Evolutionary conservation across 2,329 filamentous ascomycete genomes (phyloP), one percentile per base, ranked within the genome.

Genomic region (Annulohypoxylon truncatum): DNA sequence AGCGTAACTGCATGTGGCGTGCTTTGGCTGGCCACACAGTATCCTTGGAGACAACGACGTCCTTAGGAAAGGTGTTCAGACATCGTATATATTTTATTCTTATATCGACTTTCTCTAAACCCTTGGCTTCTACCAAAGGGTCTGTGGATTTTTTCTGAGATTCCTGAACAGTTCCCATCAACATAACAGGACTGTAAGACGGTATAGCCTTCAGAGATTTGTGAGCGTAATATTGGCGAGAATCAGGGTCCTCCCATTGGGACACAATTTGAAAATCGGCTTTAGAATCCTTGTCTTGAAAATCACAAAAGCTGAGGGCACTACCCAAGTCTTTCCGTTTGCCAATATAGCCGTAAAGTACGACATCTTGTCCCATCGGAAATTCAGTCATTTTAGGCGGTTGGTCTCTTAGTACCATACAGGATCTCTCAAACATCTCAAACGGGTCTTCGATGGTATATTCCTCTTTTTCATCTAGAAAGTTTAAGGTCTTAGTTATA

Each of bases 1-100:
- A 95, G 28, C 94, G 89, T 46, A 99, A 84, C 72, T 98, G 94
- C 15, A 97, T 81, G 78, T 98, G 92, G 20, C 96, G 89, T 61
- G 91, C 86, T 51, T 92, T 87, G 0, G 90, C 87, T 0, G 91
- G 85, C 74, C 96, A 97, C 0, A 89, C 84, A 1, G 91, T 92
- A 50, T 91, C 89, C 13, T 89, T 82, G 1, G 90, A 92, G 67
- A 96, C 88, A 64, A 96, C 90, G 61, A 97, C 89, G 67, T 94
- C 88, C 44, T 87, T 86, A 0, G 92, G 88, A 58, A 96, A 93
- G 0, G 85, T 80, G 71, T 95, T 95, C 3, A 97, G 83, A 53
- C 87, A 84, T 44, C 87, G 82, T 7, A 97, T 84, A 2, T 84
- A 83, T 48, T 85, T 80, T 15, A 94, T 78, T 4, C 84, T 82